Evolutionary conservation across 1,284 basidiomycete genomes (phyloP), one percentile per base, ranked within the genome.

Genomic region (Rhodotorula sp.): DNA sequence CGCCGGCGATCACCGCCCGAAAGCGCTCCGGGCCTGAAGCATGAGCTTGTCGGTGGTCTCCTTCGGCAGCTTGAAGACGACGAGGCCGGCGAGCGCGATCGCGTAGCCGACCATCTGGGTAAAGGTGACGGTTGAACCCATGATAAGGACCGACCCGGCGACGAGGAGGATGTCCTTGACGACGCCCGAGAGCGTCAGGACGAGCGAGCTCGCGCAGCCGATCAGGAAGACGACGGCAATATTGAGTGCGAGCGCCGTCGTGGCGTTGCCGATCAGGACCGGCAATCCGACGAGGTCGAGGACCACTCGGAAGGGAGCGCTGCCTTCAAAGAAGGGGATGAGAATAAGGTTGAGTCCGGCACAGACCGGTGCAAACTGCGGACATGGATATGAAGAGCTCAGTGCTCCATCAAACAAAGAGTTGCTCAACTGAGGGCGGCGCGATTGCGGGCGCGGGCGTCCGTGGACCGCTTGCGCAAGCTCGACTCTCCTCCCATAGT

Each of bases 131-230:
- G 79, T 79, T 62, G 81, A 81, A n/a, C 82, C 82, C 59, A 84
- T 79, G 50, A 84, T 69, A 54, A 83, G 64, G 73, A 84, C 82
- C 48, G 81, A 82, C 45, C 81, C 81, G 10, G 78, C 73, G 66
- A 84, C 84, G 66, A 84, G 80, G 31, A 84, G 76, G 66, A 85
- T 83, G 72, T 85, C 80, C 68, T 82, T 82, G 65, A 80, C 63
- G 16, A 81, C 80, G 34, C 82, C 81, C 19, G 81, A 81, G 5
- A 83, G 77, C 28, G 83, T 83, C 64, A 83, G 76, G 43, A 81
- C 81, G 66, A 83, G 80, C 43, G 80, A 81, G 63, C 78, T 79
- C 26, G 82, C 82, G 62, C 81, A 81, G 48, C 82, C 81, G 65
- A 67, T 81, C 71, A 84, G 79, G 74, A 84, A 83, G 26, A 84